phyloP scores from a whole-genome alignment of 805 yeast genomes.

The Blastobotrys peoriensis region DNA sequence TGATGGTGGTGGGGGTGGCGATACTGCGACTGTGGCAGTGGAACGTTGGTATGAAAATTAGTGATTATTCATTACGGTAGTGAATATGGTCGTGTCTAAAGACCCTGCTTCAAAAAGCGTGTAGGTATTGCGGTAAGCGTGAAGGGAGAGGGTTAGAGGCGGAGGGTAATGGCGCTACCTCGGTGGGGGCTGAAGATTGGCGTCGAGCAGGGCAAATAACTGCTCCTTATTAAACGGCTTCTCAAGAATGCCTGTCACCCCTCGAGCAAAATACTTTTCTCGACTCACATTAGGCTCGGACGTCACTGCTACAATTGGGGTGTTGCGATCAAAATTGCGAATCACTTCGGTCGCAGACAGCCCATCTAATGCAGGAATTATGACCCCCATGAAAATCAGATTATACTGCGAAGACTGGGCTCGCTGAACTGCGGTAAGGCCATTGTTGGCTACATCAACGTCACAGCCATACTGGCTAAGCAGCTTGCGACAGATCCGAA shows the following conservation, averaged over 20 bases:
- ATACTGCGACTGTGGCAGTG: no score
- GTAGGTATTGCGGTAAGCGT: no score
- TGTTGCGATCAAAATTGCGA: conserved; percentile 71
- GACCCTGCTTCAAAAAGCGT: no score
- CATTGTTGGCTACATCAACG: conserved; percentile 90
- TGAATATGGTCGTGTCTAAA: no score
- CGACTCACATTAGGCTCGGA: conserved; percentile 6
- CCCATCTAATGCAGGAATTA: conserved; percentile 54
- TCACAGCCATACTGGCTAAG: conserved; percentile 84
- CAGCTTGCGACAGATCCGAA: conserved; percentile 76
- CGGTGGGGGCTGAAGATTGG: conserved; percentile 1
- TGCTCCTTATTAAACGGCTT: conserved; percentile 92
- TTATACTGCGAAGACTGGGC: conserved; percentile 60
- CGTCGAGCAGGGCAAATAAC: conserved; percentile 57
- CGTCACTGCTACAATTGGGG: conserved; percentile 64
- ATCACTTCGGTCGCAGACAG: conserved; percentile 86
- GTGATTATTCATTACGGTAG: no score
- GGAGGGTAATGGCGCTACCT: no score
- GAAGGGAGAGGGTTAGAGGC: no score
- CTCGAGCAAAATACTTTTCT: conserved; percentile 60
- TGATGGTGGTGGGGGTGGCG: background rate
- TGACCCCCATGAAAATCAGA: conserved; percentile 51
- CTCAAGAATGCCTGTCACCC: conserved; percentile 88
- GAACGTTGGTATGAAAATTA: no score
- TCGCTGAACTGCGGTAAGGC: conserved; percentile 78